Evolutionary conservation across 1,284 basidiomycete species (phyloP).

Genomic region (Neotropicomus parvogracilis): DNA sequence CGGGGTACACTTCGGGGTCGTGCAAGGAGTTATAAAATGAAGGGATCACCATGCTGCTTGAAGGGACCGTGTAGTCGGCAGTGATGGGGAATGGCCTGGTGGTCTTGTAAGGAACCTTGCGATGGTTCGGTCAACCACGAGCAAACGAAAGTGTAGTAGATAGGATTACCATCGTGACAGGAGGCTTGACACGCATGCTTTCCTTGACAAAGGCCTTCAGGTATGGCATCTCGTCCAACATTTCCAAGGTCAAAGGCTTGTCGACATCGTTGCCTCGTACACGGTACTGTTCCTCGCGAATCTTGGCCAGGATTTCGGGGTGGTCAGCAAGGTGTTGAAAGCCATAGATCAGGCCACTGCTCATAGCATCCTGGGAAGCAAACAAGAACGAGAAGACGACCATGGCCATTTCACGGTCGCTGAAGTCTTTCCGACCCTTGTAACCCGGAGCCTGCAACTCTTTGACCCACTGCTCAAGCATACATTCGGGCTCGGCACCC

Average conservation of each 20-base stretch:
- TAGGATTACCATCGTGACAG: conserved; percentile 82
- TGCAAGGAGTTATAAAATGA: conserved; percentile 95
- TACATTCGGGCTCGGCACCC: conserved; percentile 81
- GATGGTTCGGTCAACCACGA: conserved; percentile 10
- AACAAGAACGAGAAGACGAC: conserved; percentile 96
- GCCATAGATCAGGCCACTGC: conserved; percentile 86
- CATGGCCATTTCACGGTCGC: conserved; percentile 94
- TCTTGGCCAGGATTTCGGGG: conserved; percentile 85
- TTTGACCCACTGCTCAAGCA: conserved; percentile 91
- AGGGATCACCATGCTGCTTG: conserved; percentile 92
- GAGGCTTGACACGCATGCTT: conserved; percentile 85
- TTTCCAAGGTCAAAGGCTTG: conserved; percentile 82
- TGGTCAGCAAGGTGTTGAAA: conserved; percentile 96
- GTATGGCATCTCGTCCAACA: conserved; percentile 92
- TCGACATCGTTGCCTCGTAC: conserved; percentile 80
- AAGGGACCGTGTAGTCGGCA: conserved; percentile 87
- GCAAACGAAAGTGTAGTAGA: conserved; percentile 1
- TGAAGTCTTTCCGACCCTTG: conserved; percentile 85
- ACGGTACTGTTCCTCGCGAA: conserved; percentile 87
- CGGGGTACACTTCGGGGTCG: conserved; percentile 84
- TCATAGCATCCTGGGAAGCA: conserved; percentile 98
- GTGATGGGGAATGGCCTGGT: conserved; percentile 90
- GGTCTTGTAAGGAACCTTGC: conserved; percentile 88
- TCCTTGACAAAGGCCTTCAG: conserved; percentile 91
- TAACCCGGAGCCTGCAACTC: conserved; percentile 68